Evolutionary conservation across 768 basidiomycete genomes (phyloP).

Genomic region (Chalciporus sphaerocephalus): DNA sequence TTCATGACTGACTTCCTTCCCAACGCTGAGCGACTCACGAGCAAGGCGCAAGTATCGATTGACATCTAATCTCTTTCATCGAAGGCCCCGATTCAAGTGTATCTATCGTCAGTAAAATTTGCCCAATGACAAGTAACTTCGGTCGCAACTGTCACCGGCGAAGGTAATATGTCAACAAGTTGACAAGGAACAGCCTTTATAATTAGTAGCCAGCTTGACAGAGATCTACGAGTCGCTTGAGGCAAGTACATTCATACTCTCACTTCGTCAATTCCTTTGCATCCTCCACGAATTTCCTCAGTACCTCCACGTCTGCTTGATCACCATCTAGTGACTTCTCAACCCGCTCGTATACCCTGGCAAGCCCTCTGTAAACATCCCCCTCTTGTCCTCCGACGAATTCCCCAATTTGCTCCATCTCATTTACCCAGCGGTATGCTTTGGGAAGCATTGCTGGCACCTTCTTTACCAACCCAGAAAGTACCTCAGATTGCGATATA

Average conservation of each 20-base stretch:
- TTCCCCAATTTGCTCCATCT: constrained; percentile 59
- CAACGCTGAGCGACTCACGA: too few species aligned
- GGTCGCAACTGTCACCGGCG: neutral
- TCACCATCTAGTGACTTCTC: constrained; percentile 38
- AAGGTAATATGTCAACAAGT: neutral
- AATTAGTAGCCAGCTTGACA: too few species aligned
- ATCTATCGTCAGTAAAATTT: too few species aligned
- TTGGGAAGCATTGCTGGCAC: constrained; percentile 56
- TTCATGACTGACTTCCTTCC: too few species aligned
- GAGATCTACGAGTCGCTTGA: too few species aligned
- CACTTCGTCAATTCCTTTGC: constrained; percentile 29
- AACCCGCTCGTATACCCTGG: constrained; percentile 43
- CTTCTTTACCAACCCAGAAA: constrained; percentile 36
- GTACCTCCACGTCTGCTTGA: constrained; percentile 36
- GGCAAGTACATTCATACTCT: neutral
- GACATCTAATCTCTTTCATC: too few species aligned
- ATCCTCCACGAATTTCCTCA: constrained; percentile 44
- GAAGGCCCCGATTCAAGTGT: too few species aligned
- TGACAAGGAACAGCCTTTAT: too few species aligned
- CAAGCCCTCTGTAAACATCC: constrained; percentile 45
- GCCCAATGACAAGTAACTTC: too few species aligned
- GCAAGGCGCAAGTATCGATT: too few species aligned
- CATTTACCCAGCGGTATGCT: constrained; percentile 57
- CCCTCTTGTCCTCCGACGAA: constrained; percentile 48
- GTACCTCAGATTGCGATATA: constrained; percentile 41